A percentile compares a stretch with the other conserved stretches of the same genome.
Conservation (phyloP, 1,284 basidiomycete species). For the Flammula alnicola region DNA sequence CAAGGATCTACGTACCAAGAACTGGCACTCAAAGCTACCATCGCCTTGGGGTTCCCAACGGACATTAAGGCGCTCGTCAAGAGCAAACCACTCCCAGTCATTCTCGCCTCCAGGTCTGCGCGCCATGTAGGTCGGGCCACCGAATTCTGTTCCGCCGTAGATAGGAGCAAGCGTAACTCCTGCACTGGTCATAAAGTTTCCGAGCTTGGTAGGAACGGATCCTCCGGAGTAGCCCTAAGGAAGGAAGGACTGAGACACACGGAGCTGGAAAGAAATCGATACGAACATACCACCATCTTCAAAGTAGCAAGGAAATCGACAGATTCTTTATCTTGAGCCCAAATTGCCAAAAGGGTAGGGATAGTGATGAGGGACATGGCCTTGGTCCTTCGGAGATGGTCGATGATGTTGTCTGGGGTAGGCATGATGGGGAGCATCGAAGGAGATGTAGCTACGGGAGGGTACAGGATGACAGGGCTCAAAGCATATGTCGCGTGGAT, state of each 20-base stretch:
- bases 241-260: neutral
- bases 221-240: conserved; percentile 33
- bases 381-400: conserved; percentile 35
- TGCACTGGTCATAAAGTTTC: conserved; percentile 29
- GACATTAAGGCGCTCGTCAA: conserved; percentile 24
- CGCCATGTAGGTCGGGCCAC: conserved; percentile 22
- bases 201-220: conserved; percentile 30
- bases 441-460: conserved; percentile 18
- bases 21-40: conserved; percentile 34
- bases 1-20: conserved; percentile 26
- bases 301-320: conserved; percentile 35
- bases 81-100: conserved; percentile 34
- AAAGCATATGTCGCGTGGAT: conserved; percentile 30
- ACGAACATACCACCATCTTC: conserved; percentile 35
- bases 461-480: conserved; percentile 27
- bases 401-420: conserved; percentile 38
- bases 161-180: conserved; percentile 33
- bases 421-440: conserved; percentile 29
- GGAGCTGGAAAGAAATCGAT: neutral
- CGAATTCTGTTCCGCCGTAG: conserved; percentile 40
- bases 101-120: conserved; percentile 21
- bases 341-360: conserved; percentile 39
- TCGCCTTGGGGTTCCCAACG: conserved; percentile 36
- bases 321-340: conserved; percentile 33
- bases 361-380: conserved; percentile 35